Conservation (phyloP, 208 protist genomes). For the Trypanosoma grayi region DNA sequence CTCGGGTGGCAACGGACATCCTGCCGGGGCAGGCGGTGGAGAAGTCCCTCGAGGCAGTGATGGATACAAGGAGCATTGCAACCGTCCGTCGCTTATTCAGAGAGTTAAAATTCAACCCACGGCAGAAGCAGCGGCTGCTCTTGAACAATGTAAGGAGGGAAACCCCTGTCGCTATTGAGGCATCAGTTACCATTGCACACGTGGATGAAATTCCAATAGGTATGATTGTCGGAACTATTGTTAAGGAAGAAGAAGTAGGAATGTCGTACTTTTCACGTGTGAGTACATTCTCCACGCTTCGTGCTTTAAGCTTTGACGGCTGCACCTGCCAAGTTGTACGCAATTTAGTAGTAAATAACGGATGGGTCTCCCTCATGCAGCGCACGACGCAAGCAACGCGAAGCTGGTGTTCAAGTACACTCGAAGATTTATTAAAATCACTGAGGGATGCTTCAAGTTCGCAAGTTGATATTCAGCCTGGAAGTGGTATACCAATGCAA, state of each 20-base stretch:
- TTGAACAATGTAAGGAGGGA: constrained; percentile 29
- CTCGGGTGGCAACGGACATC: constrained; percentile 26
- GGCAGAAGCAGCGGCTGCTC: constrained; percentile 21
- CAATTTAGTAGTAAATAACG: constrained; percentile 22
- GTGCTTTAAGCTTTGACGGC: background rate
- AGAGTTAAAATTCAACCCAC: constrained; percentile 22
- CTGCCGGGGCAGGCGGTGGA: constrained; percentile 27
- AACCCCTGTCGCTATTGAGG: constrained; percentile 25
- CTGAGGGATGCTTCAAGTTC: constrained; percentile 1
- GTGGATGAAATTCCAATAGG: constrained; percentile 27
- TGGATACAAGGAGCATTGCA: constrained; percentile 22
- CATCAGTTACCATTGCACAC: constrained; percentile 26
- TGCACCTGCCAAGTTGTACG: background rate
- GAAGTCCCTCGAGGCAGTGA: constrained; percentile 30
- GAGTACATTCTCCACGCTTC: constrained; percentile 4
- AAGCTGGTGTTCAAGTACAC: constrained; percentile 23
- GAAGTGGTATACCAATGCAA: background rate
- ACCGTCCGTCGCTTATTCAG: constrained; percentile 21
- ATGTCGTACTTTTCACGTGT: constrained; percentile 34
- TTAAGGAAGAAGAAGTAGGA: constrained; percentile 30
- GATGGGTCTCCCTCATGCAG: constrained; percentile 32
- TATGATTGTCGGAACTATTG: constrained; percentile 35
- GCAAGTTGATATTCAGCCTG: background rate
- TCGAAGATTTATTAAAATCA: constrained; percentile 23
- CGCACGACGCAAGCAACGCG: constrained; percentile 28